Evolutionary conservation across 2,329 filamentous ascomycete species (phyloP), one percentile per base, ranked within the genome.

Genomic region (Calcarisporium arbuscula): DNA sequence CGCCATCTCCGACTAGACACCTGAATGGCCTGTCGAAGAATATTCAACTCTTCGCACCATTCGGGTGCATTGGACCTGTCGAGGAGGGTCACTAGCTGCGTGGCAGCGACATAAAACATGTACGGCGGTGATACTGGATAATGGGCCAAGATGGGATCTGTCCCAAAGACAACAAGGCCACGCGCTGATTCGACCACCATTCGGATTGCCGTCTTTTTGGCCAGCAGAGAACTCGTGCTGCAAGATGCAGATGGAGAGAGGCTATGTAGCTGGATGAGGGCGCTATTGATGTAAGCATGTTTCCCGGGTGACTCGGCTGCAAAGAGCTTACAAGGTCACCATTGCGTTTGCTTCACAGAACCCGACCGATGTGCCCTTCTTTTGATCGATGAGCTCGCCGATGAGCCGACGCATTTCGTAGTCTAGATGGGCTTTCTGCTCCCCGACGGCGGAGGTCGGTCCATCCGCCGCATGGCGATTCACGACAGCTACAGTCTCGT

Each of bases 1-100:
- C 34, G 35, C 35, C 35, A 38, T 15, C 35, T 38, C 15, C 31
- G 28, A 9, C 35, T 28, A 9, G 34, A 38, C 12, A 34, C 29
- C 30, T 32, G 34, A 12, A 23, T 38, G 11, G 35, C 35, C 6
- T 34, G 30, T 4, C 35, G 30, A 8, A 38, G 31, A 6, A 28
- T 30, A 14, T 38, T 32, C n/a, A 38, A 11, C 8, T 25, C 31
- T 6, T 6, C 9, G 1, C n/a, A 15, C 35, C 35, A 38, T 14
- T 38, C 35, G 14, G 17, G 14, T 17, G 19, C 17, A 28, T 38
- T 32, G 30, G 34, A 34, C 17, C 30, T 32, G 14, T 28, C 26
- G 22, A n/a, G 35, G 18, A 38, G 21, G 5, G 35, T 29, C 17
- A 38, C 34, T 17, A 38, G 14, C 31, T 38, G 30, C 20, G 29